Percentiles rank a stretch among this genome's conserved stretches.
These are phyloP conservation scores for Paramarasmius palmivorus DNA, from an alignment of 1,284 basidiomycete species.

Conservation along the genomic window DNA sequence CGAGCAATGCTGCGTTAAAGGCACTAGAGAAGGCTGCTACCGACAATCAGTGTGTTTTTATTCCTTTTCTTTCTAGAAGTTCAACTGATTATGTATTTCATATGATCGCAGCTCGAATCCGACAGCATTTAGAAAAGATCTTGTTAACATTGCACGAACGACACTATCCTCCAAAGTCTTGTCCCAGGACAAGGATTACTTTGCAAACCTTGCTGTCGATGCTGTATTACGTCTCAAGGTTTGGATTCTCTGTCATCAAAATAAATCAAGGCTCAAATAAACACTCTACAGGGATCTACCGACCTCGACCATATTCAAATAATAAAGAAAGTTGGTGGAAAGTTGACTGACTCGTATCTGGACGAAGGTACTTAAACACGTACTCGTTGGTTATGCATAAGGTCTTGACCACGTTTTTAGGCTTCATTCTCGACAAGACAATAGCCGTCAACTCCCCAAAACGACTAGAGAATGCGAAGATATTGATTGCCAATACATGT, in stretches of 20 bases:
- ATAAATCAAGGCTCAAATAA: neutral
- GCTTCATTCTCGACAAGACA: slow-evolving; percentile 97
- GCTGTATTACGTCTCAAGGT: slow-evolving; percentile 94
- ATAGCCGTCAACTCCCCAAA: slow-evolving; percentile 97
- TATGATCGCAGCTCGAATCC: slow-evolving; percentile 5
- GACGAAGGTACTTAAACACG: slow-evolving; percentile 74
- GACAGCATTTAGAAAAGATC: slow-evolving; percentile 13
- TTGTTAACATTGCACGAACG: slow-evolving; percentile 65
- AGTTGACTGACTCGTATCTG: slow-evolving; percentile 97
- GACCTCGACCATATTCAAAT: slow-evolving; percentile 99
- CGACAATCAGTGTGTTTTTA: slow-evolving; percentile 75
- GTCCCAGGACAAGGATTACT: slow-evolving; percentile 97
- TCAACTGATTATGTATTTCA: neutral
- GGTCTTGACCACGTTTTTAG: slow-evolving; percentile 35
- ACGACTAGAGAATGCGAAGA: slow-evolving; percentile 92
- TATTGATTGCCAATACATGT: slow-evolving; percentile 98
- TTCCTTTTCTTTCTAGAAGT: neutral
- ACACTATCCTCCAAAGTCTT: slow-evolving; percentile 97
- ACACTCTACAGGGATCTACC: slow-evolving; percentile 73
- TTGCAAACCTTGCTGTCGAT: slow-evolving; percentile 97
- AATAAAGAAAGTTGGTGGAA: slow-evolving; percentile 99
- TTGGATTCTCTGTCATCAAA: neutral
- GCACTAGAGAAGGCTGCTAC: slow-evolving; percentile 83
- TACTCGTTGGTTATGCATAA: slow-evolving; percentile 1
- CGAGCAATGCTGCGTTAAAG: slow-evolving; percentile 82